Evolutionary conservation across 116 monocot species (phyloP).

Genomic region (Iris pallida): DNA sequence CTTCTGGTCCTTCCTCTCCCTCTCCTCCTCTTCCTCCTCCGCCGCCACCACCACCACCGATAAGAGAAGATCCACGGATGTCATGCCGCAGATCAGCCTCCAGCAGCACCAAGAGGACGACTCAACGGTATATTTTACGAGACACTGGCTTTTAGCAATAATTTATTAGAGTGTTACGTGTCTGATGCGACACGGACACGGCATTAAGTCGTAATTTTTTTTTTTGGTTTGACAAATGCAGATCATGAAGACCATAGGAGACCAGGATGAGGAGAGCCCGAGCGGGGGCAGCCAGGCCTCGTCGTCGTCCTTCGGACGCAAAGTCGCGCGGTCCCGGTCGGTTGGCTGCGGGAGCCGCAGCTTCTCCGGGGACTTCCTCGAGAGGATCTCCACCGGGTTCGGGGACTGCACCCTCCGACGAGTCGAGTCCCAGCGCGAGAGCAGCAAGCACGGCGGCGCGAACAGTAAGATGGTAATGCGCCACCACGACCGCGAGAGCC

Average conservation of each 20-base stretch:
- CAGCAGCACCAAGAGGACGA: background rate
- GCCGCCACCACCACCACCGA: background rate
- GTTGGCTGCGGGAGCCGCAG: conserved; percentile 85
- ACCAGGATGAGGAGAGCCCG: conserved; percentile 32
- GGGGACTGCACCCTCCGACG: conserved; percentile 84
- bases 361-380: conserved; percentile 90
- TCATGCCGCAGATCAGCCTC: background rate
- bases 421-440: conserved; percentile 82
- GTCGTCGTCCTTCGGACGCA: conserved; percentile 51
- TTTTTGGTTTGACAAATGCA: too few relatives aligned
- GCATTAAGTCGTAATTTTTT: background rate
- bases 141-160: background rate
- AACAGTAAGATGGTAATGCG: conserved; percentile 5
- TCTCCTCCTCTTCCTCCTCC: conserved; percentile 23
- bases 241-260: background rate
- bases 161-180: background rate
- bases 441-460: conserved; percentile 12
- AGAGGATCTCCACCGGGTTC: conserved; percentile 78
- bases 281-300: conserved; percentile 43
- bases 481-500: conserved; percentile 18
- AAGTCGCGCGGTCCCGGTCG: conserved; percentile 80
- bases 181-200: background rate
- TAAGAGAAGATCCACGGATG: conserved; percentile 14
- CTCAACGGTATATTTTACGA: background rate
- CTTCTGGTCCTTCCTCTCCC: conserved; percentile 80